Evolutionary conservation across 2,329 filamentous ascomycete species (phyloP), one percentile per base, ranked within the genome.

Genomic region (Lasiodiplodia theobromae): DNA sequence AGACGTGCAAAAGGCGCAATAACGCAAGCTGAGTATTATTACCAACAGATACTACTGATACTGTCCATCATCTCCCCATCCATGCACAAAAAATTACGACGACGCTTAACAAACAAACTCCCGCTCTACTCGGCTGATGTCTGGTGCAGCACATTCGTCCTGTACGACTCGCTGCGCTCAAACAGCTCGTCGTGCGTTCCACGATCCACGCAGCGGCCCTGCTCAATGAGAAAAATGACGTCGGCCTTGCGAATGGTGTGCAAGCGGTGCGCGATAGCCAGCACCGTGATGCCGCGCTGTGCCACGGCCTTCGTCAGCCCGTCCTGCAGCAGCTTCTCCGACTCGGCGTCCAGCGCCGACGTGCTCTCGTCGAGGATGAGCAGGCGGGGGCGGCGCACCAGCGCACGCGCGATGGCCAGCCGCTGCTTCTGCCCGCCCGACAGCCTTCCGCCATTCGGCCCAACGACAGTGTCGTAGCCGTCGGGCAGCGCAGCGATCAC

Each of bases 401-500:
- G 73, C 1, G 81, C 81, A 21, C 81, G 75, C 6, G 81, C 81
- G 49, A 83, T 82, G 1, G 80, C 80, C 0, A 82, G 71, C 3
- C 81, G 74, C 66, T 83, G 81, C 49, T 78, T 75, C 60, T 83
- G 81, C 3, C 81, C 81, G 38, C 81, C 81, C 18, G 80, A 82
- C 12, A 83, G 72, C 56, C 79, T 77, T 37, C 76, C 79, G 11
- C 80, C 81, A 37, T 77, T 79, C 2, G 79, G 74, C 16, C 81
- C 81, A 68, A 77, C 79, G 18, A 77, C 76, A 0, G 90, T 92
- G 12, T 90, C 80, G 74, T 92, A 92, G 0, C 89, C 89, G 14
- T 90, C 80, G 0, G 89, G 89, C 18, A 93, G 79, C 0, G 83
- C 79, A 67, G 82, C 80, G 71, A 93, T 90, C 23, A 86, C 88